A percentile compares a stretch with the other conserved stretches of the same genome.
Evolutionary conservation across 2,329 filamentous ascomycete species (phyloP).

Genomic region (Mycogone perniciosa): DNA sequence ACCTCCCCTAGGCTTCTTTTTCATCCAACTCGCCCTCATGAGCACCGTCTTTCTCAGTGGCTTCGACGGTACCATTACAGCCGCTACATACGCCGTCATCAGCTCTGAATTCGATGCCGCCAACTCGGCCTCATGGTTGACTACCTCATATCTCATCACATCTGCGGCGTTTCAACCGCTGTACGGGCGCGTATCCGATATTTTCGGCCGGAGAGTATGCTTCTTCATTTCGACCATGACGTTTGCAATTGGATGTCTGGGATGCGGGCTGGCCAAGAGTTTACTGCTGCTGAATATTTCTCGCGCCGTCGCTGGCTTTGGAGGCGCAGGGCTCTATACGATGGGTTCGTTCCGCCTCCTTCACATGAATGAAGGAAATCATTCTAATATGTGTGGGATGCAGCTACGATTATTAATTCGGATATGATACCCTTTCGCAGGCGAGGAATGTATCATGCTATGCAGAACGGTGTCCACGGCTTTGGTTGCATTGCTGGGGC

Average conservation of each 20-base stretch:
- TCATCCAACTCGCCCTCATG: conserved; percentile 54
- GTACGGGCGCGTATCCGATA: conserved; percentile 65
- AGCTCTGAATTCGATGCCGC: conserved; percentile 67
- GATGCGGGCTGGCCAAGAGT: conserved; percentile 55
- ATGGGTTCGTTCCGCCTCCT: conserved; percentile 47
- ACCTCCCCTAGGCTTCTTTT: conserved; percentile 46
- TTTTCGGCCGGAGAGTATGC: conserved; percentile 56
- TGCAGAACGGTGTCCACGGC: conserved; percentile 56
- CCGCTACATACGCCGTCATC: conserved; percentile 66
- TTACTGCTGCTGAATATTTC: conserved; percentile 57
- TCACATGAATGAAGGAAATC: neutral
- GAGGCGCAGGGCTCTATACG: conserved; percentile 61
- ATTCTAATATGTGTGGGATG: neutral
- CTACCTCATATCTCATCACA: conserved; percentile 65
- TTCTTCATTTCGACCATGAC: conserved; percentile 59
- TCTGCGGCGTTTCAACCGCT: conserved; percentile 67
- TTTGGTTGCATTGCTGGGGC: conserved; percentile 58
- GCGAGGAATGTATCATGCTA: conserved; percentile 53
- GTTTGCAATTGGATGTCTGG: conserved; percentile 57
- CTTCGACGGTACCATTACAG: conserved; percentile 69
- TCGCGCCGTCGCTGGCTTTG: conserved; percentile 61
- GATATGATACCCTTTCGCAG: conserved; percentile 55
- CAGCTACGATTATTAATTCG: conserved; percentile 50
- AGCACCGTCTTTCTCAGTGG: conserved; percentile 57
- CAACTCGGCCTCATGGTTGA: conserved; percentile 69